A percentile compares a stretch with the other conserved stretches of the same genome.
Conservation (phyloP, 805 yeast species). For the Kodamaea fukazawae region DNA sequence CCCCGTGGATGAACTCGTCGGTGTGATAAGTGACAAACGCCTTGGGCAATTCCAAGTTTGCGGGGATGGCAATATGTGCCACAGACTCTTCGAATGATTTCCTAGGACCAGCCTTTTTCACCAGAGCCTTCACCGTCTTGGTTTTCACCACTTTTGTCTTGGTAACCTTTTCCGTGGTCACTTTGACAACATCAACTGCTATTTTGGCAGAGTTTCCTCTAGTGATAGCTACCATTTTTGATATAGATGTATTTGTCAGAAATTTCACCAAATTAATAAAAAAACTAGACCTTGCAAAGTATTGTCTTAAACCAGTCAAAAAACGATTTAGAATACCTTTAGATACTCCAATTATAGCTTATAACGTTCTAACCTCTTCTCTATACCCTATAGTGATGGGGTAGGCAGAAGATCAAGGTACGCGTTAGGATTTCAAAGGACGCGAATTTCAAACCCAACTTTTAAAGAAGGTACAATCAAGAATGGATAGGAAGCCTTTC, state of each 20-base stretch:
- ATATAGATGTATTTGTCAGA: too few species aligned
- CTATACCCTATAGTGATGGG: too few species aligned
- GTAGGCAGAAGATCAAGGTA: too few species aligned
- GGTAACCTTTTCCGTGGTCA: background rate
- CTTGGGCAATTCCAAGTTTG: constrained; percentile 19
- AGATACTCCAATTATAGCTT: too few species aligned
- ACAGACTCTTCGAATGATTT: constrained; percentile 11
- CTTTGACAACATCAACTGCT: background rate
- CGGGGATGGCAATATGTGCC: constrained; percentile 9
- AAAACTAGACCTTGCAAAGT: too few species aligned
- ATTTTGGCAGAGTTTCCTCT: background rate
- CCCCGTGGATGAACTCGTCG: constrained; percentile 33
- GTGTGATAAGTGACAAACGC: constrained; percentile 29
- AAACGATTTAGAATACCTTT: background rate
- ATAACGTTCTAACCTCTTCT: too few species aligned
- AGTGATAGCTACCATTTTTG: constrained; percentile 1
- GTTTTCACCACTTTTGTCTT: constrained; percentile 2
- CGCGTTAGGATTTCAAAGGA: too few species aligned
- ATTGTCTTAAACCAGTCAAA: too few species aligned
- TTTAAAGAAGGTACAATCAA: too few species aligned
- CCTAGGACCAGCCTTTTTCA: constrained; percentile 6
- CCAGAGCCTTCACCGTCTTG: background rate
- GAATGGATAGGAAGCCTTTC: constrained; percentile 33
- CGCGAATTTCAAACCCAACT: too few species aligned
- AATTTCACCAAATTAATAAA: too few species aligned